These are phyloP conservation scores for Leptomonas pyrrhocoris DNA, from an alignment of 208 protist species.

Conservation along the genomic window DNA sequence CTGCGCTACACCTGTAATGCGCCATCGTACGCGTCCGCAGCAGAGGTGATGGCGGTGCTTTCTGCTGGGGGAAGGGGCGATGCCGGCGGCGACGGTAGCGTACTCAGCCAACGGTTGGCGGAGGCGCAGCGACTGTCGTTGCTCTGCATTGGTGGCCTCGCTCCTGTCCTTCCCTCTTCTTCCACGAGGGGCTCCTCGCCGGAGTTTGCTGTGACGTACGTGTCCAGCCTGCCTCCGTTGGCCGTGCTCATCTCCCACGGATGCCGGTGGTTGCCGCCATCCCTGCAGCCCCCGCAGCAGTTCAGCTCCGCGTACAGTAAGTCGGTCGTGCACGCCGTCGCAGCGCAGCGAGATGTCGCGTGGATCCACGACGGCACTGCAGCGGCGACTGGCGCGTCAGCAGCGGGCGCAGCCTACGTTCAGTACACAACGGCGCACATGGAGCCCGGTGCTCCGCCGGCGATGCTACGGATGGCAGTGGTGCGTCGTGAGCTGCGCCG, in stretches of 20 bases:
- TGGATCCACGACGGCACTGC: slow-evolving; percentile 21
- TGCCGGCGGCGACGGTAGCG: slow-evolving; percentile 4
- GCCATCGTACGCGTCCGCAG: slow-evolving; percentile 12
- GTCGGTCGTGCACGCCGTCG: slow-evolving; percentile 4
- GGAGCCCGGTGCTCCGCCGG: slow-evolving; percentile 9
- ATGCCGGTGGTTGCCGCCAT: slow-evolving; percentile 64
- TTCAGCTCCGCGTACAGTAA: slow-evolving; percentile 33
- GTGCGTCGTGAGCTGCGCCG: slow-evolving; percentile 41
- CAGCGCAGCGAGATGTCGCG: slow-evolving; percentile 15
- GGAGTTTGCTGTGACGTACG: slow-evolving; percentile 5
- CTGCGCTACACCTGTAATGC: slow-evolving; percentile 28
- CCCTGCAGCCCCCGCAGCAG: slow-evolving; percentile 72
- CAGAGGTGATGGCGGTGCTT: slow-evolving; percentile 20
- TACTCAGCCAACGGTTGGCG: slow-evolving; percentile 12
- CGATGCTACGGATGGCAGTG: slow-evolving; percentile 33
- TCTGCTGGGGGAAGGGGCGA: background rate
- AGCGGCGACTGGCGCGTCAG: background rate
- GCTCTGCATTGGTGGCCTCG: slow-evolving; percentile 26
- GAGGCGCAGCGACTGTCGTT: slow-evolving; percentile 14
- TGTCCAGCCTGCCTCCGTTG: slow-evolving; percentile 17
- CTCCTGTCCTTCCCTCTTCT: slow-evolving; percentile 12
- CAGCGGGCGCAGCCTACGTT: slow-evolving; percentile 20
- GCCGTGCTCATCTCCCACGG: slow-evolving; percentile 27
- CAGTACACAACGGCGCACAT: slow-evolving; percentile 26
- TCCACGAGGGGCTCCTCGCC: background rate